Evolutionary conservation across 1,284 basidiomycete species (phyloP), one percentile per base, ranked within the genome.

Genomic region (Fomitiporia mediterranea): DNA sequence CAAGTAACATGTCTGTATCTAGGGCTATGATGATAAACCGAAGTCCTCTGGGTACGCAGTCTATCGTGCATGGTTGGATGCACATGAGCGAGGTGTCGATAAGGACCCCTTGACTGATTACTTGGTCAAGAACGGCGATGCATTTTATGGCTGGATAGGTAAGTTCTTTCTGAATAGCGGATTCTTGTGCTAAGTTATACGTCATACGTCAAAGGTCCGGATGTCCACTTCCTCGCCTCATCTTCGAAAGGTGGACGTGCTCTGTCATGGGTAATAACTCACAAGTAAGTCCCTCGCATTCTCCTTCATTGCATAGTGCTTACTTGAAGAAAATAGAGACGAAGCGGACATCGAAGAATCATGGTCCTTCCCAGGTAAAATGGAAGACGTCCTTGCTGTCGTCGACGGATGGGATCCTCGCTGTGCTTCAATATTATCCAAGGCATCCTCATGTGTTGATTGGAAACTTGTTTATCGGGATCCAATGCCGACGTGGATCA

Each of bases 391-490:
- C 21, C 59, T 67, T 8, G 59, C 63, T 19, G 56, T 68, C 17
- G 66, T 67, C 2, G 62, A 68, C 35, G 67, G 55, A 19, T 68
- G 66, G 62, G 65, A 71, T 56, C 64, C 66, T 11, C 65, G 66
- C 35, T 69, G 67, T 48, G 62, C 64, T 27, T 69, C 61, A 3
- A 53, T 66, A 30, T 57, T 65, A 8, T 63, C 61, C 30, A 67
- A 65, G 46, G 65, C 64, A 3, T 62, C 62, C 2, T 60, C 61
- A 1, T 66, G 67, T n/a, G 57, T 69, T 19, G 66, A 67, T 46
- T 70, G 68, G 69, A 70, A 67, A 56, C 51, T 69, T n/a, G 61
- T 67, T 19, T 59, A 67, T 48, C 65, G 67, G 15, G 67, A 70
- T 32, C 68, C 67, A 13, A 61, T 68, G 5, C 64, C 64, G 34